phyloP scores from a whole-genome alignment of 148 eudicot genomes.

The Arctostaphylos glauca region DNA sequence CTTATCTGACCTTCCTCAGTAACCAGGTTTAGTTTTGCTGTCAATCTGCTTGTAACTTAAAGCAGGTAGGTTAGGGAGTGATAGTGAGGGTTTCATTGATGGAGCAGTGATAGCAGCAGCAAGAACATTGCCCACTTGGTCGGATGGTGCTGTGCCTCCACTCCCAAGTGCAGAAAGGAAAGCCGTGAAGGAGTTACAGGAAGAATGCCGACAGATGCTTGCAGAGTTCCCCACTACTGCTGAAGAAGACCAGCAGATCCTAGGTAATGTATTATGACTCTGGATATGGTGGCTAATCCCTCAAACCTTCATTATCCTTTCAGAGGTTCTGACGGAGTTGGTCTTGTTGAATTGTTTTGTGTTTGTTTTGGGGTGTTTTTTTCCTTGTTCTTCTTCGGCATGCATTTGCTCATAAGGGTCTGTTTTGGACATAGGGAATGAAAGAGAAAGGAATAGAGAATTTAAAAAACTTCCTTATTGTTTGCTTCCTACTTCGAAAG shows the following conservation, averaged over 20 bases:
- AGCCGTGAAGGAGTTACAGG: conserved; percentile 87
- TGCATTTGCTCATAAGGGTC: background rate
- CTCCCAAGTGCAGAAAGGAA: conserved; percentile 80
- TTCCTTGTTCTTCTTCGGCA: background rate
- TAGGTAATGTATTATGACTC: conserved; percentile 46
- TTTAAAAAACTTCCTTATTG: background rate
- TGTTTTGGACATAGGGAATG: background rate
- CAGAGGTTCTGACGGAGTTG: background rate
- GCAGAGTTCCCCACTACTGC: conserved; percentile 63
- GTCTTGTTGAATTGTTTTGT: background rate
- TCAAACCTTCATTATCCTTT: background rate
- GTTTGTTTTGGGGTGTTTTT: background rate
- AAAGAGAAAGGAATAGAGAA: background rate
- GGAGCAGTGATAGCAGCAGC: conserved; percentile 98
- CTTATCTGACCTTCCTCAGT: background rate
- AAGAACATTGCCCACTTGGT: conserved; percentile 93
- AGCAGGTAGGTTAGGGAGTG: conserved; percentile 53
- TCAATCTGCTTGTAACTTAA: background rate
- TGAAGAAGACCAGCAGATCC: conserved; percentile 68
- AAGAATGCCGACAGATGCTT: conserved; percentile 80
- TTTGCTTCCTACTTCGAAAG: background rate
- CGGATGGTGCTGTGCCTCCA: conserved; percentile 75
- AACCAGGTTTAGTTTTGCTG: background rate
- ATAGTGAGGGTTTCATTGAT: conserved; percentile 66
- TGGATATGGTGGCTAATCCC: background rate